phyloP scores from a whole-genome alignment of 2,329 filamentous ascomycete genomes.

The Shiraia sp. region DNA sequence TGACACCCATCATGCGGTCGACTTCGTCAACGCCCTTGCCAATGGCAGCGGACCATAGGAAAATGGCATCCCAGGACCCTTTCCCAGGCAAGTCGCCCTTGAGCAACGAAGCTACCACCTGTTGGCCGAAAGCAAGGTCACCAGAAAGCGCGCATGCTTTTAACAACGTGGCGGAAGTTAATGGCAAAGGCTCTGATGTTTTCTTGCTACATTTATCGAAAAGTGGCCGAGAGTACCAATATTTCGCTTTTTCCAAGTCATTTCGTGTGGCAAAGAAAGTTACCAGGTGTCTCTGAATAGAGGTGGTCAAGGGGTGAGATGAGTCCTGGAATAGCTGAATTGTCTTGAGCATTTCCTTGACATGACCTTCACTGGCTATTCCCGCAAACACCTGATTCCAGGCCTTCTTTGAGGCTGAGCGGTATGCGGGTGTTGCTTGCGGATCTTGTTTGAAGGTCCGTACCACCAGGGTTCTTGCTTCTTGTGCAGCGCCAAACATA shows the following conservation, averaged over 20 bases:
- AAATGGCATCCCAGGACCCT: conserved; percentile 69
- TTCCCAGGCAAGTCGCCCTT: conserved; percentile 45
- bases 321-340: conserved; percentile 55
- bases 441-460: conserved; percentile 13
- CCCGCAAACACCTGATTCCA: conserved; percentile 59
- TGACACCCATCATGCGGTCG: conserved; percentile 70
- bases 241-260: conserved; percentile 63
- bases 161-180: conserved; percentile 60
- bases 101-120: conserved; percentile 48
- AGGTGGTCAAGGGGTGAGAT: conserved; percentile 41
- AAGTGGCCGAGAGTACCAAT: conserved; percentile 67
- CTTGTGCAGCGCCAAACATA: conserved; percentile 25
- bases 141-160: conserved; percentile 55
- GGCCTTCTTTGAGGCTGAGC: conserved; percentile 1
- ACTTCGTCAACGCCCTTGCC: conserved; percentile 74
- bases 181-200: conserved; percentile 7
- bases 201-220: conserved; percentile 22
- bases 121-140: conserved; percentile 44
- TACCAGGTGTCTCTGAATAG: conserved; percentile 58
- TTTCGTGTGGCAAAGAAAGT: conserved; percentile 64
- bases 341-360: conserved; percentile 62
- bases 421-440: conserved; percentile 2
- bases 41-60: conserved; percentile 75
- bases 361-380: conserved; percentile 63
- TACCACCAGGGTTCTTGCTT: conserved; percentile 30